These are phyloP conservation scores for Daldinia caldariorum DNA, from an alignment of 495 filamentous ascomycete genomes.

Conservation along the genomic window DNA sequence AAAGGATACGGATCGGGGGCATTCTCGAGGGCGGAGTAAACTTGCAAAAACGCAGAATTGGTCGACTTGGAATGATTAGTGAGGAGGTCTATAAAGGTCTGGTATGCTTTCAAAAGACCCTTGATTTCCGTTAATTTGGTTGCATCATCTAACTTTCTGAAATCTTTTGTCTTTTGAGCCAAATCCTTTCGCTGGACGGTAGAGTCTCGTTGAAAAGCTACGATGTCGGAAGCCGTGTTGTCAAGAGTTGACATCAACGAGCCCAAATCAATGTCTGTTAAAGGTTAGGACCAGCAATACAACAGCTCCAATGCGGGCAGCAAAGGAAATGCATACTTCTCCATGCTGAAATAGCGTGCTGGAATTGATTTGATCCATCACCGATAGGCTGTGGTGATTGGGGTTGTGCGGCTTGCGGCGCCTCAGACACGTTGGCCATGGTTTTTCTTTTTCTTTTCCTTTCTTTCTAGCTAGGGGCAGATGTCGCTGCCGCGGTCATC, in stretches of 20 bases:
- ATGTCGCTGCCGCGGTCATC: slow-evolving; percentile 42
- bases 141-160: slow-evolving; percentile 91
- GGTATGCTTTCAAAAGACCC: slow-evolving; percentile 93
- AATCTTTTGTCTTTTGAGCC: slow-evolving; percentile 98
- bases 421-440: slow-evolving; percentile 34
- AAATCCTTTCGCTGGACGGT: slow-evolving; percentile 95
- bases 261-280: slow-evolving; percentile 84
- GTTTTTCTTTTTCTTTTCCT: slow-evolving; percentile 6
- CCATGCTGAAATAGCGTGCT: slow-evolving; percentile 94
- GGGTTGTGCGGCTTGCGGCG: slow-evolving; percentile 37
- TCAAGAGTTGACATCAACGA: slow-evolving; percentile 88
- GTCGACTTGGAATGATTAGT: slow-evolving; percentile 94
- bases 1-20: slow-evolving; percentile 96
- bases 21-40: slow-evolving; percentile 93
- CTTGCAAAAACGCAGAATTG: slow-evolving; percentile 87
- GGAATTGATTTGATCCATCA: slow-evolving; percentile 81
- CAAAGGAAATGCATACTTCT: slow-evolving; percentile 71
- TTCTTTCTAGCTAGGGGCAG: slow-evolving; percentile 36
- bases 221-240: slow-evolving; percentile 90
- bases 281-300: slow-evolving; percentile 46
- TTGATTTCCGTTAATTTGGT: slow-evolving; percentile 89
- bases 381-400: slow-evolving; percentile 29
- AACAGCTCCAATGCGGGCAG: slow-evolving; percentile 19
- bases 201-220: slow-evolving; percentile 88
- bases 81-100: slow-evolving; percentile 94